Percentiles rank a stretch among this genome's conserved stretches.
Evolutionary conservation across 148 eudicot genomes (phyloP).

Genomic region (Rhododendron kiyosumense): DNA sequence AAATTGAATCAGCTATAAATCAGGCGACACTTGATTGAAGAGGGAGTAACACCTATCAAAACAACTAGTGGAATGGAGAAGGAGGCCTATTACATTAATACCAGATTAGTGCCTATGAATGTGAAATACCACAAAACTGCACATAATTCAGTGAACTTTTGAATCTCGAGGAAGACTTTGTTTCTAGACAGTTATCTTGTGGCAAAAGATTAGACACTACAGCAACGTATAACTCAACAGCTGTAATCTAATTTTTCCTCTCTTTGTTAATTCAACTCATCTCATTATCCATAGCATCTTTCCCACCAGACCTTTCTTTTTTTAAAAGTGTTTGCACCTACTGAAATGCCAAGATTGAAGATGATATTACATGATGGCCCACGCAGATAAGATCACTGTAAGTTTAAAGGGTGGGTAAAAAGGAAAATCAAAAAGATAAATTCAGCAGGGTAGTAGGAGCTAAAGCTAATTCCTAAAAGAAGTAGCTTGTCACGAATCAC

Average conservation of each 20-base stretch:
- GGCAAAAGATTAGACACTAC: background rate
- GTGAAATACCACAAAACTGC: background rate
- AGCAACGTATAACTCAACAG: background rate
- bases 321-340: background rate
- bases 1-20: background rate
- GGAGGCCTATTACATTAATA: background rate
- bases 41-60: background rate
- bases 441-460: background rate
- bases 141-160: background rate
- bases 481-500: background rate
- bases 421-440: background rate
- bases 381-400: background rate
- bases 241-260: background rate
- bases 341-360: background rate
- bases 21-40: background rate
- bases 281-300: background rate
- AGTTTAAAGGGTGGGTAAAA: background rate
- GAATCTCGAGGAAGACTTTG: background rate
- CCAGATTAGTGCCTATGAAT: background rate
- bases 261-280: background rate
- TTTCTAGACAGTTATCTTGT: background rate
- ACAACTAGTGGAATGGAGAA: background rate
- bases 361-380: background rate
- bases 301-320: background rate
- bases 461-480: background rate